Evolutionary conservation across 805 yeast genomes (phyloP).

Genomic region (Zygotorulaspora florentina): DNA sequence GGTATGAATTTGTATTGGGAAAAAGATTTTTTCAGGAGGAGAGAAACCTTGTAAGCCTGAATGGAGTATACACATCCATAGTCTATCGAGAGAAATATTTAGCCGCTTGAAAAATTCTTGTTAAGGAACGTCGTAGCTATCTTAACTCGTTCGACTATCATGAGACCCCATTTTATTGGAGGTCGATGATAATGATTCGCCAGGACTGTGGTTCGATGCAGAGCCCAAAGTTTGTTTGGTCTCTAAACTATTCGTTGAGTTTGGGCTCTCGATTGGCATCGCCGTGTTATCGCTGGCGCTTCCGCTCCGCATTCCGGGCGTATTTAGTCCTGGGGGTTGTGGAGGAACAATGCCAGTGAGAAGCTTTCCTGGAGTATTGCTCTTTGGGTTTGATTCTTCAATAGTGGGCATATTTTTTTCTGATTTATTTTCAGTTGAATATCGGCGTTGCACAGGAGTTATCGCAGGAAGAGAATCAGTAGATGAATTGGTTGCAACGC

Average conservation of each 20-base stretch:
- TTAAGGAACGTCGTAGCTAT: neutral
- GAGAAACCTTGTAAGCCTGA: neutral
- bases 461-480: constrained; percentile 3
- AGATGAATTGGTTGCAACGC: constrained; percentile 2
- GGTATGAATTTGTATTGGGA: too few relatives aligned
- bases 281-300: neutral
- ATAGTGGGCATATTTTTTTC: neutral
- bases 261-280: neutral
- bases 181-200: neutral
- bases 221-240: neutral
- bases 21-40: too few relatives aligned
- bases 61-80: neutral
- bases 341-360: constrained; percentile 12
- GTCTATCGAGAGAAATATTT: too few relatives aligned
- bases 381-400: constrained; percentile 5
- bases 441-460: neutral
- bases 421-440: neutral
- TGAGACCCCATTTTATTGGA: neutral
- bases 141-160: neutral
- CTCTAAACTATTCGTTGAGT: neutral
- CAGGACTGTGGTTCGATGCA: neutral
- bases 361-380: constrained; percentile 10
- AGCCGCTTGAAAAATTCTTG: neutral
- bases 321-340: constrained; percentile 3
- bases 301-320: neutral